Base-by-base conservation (phyloP, 139 green algal genomes). In the Chlamydomonas sphaeroides region DNA sequence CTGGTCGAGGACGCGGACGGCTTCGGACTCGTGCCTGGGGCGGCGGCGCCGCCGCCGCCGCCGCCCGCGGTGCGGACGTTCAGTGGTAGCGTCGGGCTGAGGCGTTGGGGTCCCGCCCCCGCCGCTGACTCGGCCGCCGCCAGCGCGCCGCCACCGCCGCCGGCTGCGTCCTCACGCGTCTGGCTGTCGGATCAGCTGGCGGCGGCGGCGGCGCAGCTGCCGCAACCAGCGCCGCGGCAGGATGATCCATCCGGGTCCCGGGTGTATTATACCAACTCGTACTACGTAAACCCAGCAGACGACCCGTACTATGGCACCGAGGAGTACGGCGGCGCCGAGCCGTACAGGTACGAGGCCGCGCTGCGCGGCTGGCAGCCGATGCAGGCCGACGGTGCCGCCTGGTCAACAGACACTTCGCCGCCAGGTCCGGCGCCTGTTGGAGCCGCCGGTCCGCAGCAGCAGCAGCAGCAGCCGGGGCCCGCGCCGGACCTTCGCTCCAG, bases 1-100 rank as follows among this genome's bases (percentile, higher is more conserved):
- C 7, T 66, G n/a, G 35, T 48, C 59, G 59, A 80, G 41, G 75
- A 82, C n/a, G 59, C 30, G 39, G 73, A 80, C 39, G 75, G 75
- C 26, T 82, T 82, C 7, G 62, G 75, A 20, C 23, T 82, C 25
- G 75, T 82, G 32, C 75, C 75, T 11, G 75, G 23, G 28, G 41
- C 41, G 1, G 28, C 41, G 65, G 38, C 26, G 65, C 38, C 36
- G 23, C 65, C 21, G 36, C 1, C 20, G 3, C 6, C 65, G 32
- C 5, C 32, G 33, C 26, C 7, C 26, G 59, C 59, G 62, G 32
- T 11, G 62, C 32, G 2, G 62, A 5, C 8, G 62, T 32, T 32
- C 32, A 1, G 33, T 2, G 63, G 33, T 42, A 21, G 61, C 61
- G 33, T 28, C 20, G 6, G 17, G 23, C 56, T 10, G 23, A 21